Conservation (phyloP, 2,329 filamentous ascomycete genomes). For the Coniosporium tulheliwenetii region DNA sequence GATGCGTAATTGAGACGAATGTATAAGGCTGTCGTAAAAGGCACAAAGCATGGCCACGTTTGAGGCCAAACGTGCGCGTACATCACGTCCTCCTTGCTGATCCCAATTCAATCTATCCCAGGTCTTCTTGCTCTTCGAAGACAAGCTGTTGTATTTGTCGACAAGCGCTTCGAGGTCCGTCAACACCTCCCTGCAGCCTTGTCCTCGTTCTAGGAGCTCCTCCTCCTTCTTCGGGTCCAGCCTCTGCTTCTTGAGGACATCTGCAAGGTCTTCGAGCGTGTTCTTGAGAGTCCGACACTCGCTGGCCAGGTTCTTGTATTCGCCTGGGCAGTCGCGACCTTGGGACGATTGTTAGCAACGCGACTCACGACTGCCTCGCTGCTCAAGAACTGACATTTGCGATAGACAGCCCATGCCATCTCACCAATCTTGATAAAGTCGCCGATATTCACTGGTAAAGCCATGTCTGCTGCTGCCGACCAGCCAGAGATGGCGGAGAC, state of each 20-base stretch:
- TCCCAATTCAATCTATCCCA: slow-evolving; percentile 17
- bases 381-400: no score
- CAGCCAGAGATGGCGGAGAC: no score
- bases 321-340: slow-evolving; percentile 15
- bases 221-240: slow-evolving; percentile 9
- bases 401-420: no score
- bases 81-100: slow-evolving; percentile 8
- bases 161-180: slow-evolving; percentile 12
- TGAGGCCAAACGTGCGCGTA: slow-evolving; percentile 12
- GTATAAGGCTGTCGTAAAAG: slow-evolving; percentile 14
- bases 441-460: no score
- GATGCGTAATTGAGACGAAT: slow-evolving; percentile 14
- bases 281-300: slow-evolving; percentile 14
- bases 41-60: slow-evolving; percentile 12
- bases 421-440: no score
- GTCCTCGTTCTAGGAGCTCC: slow-evolving; percentile 10
- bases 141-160: slow-evolving; percentile 13
- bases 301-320: slow-evolving; percentile 13
- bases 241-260: slow-evolving; percentile 11
- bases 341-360: no score
- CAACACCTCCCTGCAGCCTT: slow-evolving; percentile 12
- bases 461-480: no score
- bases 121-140: slow-evolving; percentile 13
- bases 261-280: slow-evolving; percentile 13
- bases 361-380: no score